phyloP scores from a whole-genome alignment of 495 filamentous ascomycete species.

The Tuber microsphaerosporum region DNA sequence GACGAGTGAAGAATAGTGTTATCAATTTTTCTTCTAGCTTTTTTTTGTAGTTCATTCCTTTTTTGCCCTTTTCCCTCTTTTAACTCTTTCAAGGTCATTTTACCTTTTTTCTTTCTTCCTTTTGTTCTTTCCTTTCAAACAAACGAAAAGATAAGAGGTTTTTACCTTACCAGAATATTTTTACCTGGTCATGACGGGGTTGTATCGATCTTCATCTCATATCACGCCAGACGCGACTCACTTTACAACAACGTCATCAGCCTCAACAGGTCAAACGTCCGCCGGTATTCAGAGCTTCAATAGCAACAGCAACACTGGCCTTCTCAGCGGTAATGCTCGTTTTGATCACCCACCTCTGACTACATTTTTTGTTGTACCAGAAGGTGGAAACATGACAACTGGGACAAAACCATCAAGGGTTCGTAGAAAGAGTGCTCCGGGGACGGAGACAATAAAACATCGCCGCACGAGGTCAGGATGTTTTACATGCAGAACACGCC shows the following conservation, averaged over 20 bases:
- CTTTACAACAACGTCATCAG: slow-evolving; percentile 35
- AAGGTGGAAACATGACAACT: slow-evolving; percentile 38
- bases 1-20: not conserved
- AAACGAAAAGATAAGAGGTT: not conserved
- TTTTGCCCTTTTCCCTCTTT: not conserved
- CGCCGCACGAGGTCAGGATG: slow-evolving; percentile 89
- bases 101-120: not conserved
- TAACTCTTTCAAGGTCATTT: not conserved
- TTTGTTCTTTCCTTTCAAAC: not conserved
- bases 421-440: slow-evolving; percentile 53
- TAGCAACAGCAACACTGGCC: slow-evolving; percentile 1
- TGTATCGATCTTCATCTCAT: slow-evolving; percentile 36
- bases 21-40: not conserved
- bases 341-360: slow-evolving; percentile 36
- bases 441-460: slow-evolving; percentile 79
- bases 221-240: slow-evolving; percentile 34
- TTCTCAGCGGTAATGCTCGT: slow-evolving; percentile 12
- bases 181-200: slow-evolving; percentile 31
- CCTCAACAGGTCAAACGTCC: slow-evolving; percentile 32
- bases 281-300: slow-evolving; percentile 27
- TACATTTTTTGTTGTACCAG: slow-evolving; percentile 34
- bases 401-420: slow-evolving; percentile 51
- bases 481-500: slow-evolving; percentile 80
- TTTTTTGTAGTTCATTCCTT: slow-evolving; percentile 1
- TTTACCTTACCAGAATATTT: not conserved